Conservation (phyloP, 2,329 filamentous ascomycete species). For the Neoscytalidium dimidiatum region DNA sequence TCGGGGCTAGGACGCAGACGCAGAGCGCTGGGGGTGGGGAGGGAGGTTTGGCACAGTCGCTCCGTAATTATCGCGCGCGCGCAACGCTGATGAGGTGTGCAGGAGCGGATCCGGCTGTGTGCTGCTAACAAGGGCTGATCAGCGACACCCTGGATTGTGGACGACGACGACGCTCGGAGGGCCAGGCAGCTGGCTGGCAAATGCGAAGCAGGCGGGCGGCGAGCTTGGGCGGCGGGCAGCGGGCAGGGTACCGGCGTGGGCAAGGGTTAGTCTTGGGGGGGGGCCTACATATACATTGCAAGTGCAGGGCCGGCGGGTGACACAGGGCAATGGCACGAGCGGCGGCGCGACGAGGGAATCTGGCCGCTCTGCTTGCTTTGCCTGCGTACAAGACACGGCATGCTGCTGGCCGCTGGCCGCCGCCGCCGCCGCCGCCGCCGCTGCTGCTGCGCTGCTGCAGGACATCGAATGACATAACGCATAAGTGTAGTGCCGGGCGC, state of each 20-base stretch:
- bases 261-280: background rate
- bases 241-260: background rate
- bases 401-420: too few relatives aligned
- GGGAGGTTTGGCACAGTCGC: slow-evolving; percentile 10
- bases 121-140: slow-evolving; percentile 9
- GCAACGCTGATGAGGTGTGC: slow-evolving; percentile 6
- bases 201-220: background rate
- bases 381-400: background rate
- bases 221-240: background rate
- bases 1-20: slow-evolving; percentile 14
- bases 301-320: background rate
- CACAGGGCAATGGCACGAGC: slow-evolving; percentile 9
- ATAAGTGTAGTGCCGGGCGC: background rate
- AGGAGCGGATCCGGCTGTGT: slow-evolving; percentile 12
- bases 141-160: slow-evolving; percentile 1
- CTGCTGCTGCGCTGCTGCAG: background rate
- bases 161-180: background rate
- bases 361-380: slow-evolving; percentile 11
- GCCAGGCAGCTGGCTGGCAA: background rate
- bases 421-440: too few relatives aligned
- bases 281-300: background rate
- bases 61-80: slow-evolving; percentile 15
- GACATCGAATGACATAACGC: background rate
- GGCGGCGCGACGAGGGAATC: background rate
- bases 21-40: slow-evolving; percentile 15